Evolutionary conservation across 1,139 yeast species (phyloP), one percentile per base, ranked within the genome.

Genomic region (Magnusiomyces clavatus): DNA sequence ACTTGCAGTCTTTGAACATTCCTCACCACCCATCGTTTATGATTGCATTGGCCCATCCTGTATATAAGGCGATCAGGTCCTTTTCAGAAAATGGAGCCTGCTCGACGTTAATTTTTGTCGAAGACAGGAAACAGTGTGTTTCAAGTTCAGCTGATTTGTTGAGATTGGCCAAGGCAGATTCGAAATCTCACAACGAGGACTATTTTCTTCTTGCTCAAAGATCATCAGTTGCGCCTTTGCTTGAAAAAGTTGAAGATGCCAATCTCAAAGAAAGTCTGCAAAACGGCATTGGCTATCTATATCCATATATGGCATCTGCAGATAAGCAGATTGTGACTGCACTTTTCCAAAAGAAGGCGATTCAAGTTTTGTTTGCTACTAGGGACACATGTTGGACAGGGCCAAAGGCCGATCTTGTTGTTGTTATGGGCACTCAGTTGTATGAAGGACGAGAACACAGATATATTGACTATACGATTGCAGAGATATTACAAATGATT

Each of bases 391-490:
- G 81, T 35, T 60, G 67, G 46, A 72, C 69, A 57, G 61, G 58
- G 69, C 89, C 90, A 0, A 43, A 64, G 0, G 80, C 86, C 0
- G 70, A 73, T 46, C 66, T 74, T 49, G 85, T 86, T 2, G 66
- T 85, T 20, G 73, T 90, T 10, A 66, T 83, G 58, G 89, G 95
- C 5, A 88, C 97, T 0, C 83, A 80, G 57, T 74, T 70, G 35
- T 85, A 74, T 61, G 95, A 88, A 51, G 92, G 86, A 1, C 77
- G 74, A 48, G 96, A 86, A 57, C 86, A 82, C 60, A 70, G 90
- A 34, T 78, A 77, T 58, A 69, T 82, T 48, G 88, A 84, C 62
- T 89, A 88, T 63, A 72, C 87, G 0, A 73, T 87, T 37, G 77
- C 76, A 58, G 83, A 81, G 16, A 49, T 89, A 0, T 65, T 83